phyloP scores from a whole-genome alignment of 331 rosid species.

The Quercus tomentella region DNA sequence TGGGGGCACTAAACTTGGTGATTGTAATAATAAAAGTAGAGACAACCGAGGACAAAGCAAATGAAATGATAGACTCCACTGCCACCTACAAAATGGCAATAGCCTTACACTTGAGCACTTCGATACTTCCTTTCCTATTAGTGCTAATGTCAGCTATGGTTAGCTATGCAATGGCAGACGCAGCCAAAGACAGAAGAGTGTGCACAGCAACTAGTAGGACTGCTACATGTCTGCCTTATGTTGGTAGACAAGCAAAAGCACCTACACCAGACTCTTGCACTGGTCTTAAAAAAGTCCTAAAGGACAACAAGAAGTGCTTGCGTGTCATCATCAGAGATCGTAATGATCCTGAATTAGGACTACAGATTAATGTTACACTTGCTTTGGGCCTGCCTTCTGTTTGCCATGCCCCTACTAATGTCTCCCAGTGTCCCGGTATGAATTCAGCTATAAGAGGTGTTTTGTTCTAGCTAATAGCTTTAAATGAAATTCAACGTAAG shows the following conservation, averaged over 20 bases:
- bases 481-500: no score
- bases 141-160: no score
- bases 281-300: conserved; percentile 61
- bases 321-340: conserved; percentile 63
- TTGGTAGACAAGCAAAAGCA: no score
- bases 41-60: neutral
- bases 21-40: neutral
- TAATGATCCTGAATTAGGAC: conserved; percentile 66
- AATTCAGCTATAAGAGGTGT: neutral
- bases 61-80: neutral
- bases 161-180: no score
- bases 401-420: conserved; percentile 58
- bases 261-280: conserved; percentile 79
- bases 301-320: conserved; percentile 57
- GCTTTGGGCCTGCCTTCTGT: conserved; percentile 62
- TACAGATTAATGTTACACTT: conserved; percentile 56
- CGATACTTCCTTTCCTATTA: no score
- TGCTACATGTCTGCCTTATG: no score
- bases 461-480: no score
- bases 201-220: no score
- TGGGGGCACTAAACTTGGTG: neutral
- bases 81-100: neutral
- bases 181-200: no score
- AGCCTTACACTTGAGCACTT: no score
- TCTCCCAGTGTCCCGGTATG: conserved; percentile 63